Evolutionary conservation across 768 basidiomycete genomes (phyloP).

Genomic region (Dentipellis sp.): DNA sequence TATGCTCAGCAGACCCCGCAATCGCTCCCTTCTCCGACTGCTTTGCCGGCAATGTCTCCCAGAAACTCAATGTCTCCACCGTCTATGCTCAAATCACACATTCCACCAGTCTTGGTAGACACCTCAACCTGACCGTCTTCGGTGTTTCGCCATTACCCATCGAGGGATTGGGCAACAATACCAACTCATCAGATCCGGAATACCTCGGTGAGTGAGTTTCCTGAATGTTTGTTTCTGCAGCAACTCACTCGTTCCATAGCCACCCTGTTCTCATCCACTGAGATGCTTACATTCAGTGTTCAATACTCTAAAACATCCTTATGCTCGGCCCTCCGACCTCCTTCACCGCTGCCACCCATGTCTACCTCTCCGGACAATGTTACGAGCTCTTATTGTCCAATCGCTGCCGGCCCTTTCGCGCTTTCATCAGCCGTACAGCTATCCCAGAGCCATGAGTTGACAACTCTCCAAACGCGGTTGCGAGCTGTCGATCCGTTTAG

Average conservation of each 20-base stretch:
- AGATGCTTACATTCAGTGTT: slow-evolving; percentile 69
- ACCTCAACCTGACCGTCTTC: slow-evolving; percentile 65
- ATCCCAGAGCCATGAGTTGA: slow-evolving; percentile 57
- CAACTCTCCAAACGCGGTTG: slow-evolving; percentile 76
- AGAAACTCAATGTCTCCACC: slow-evolving; percentile 56
- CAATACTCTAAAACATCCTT: slow-evolving; percentile 65
- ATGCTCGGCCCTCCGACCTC: slow-evolving; percentile 71
- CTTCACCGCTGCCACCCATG: slow-evolving; percentile 54
- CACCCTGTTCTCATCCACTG: slow-evolving; percentile 79
- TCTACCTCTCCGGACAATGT: slow-evolving; percentile 14
- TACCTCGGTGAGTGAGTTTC: slow-evolving; percentile 51
- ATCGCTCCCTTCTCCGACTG: slow-evolving; percentile 55
- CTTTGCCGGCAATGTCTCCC: slow-evolving; percentile 41
- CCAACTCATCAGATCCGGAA: slow-evolving; percentile 22
- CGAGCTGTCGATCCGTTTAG: slow-evolving; percentile 85
- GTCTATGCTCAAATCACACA: slow-evolving; percentile 67
- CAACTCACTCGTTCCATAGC: slow-evolving; percentile 32
- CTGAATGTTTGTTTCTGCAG: slow-evolving; percentile 2
- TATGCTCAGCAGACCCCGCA: slow-evolving; percentile 6
- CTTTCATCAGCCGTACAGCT: slow-evolving; percentile 70
- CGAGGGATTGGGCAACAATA: slow-evolving; percentile 46
- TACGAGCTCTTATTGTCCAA: slow-evolving; percentile 57
- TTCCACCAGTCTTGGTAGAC: slow-evolving; percentile 30
- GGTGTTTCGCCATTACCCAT: slow-evolving; percentile 55
- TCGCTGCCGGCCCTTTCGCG: slow-evolving; percentile 71